These are phyloP conservation scores for Phytophthora idaei DNA, from an alignment of 352 stramenopile species.

Conservation along the genomic window DNA sequence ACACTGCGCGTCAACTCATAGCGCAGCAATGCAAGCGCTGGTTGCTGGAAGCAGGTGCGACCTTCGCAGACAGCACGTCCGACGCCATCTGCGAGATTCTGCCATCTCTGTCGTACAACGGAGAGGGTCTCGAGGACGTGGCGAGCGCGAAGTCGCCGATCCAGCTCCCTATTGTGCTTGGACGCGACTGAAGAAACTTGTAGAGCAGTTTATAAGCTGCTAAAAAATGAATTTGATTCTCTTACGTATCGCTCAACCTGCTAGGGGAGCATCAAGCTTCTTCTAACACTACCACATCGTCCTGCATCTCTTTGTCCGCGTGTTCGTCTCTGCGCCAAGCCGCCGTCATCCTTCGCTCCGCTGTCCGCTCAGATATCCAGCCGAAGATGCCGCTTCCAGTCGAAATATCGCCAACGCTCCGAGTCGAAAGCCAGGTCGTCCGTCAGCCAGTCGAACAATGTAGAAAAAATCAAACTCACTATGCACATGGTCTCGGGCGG, in stretches of 20 bases:
- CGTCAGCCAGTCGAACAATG: constrained; percentile 35
- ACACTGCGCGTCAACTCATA: constrained; percentile 74
- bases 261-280: constrained; percentile 27
- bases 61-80: constrained; percentile 32
- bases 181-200: constrained; percentile 7
- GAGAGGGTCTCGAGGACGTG: constrained; percentile 71
- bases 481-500: constrained; percentile 39
- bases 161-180: constrained; percentile 41
- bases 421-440: constrained; percentile 25
- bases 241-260: constrained; percentile 31
- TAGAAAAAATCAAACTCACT: constrained; percentile 42
- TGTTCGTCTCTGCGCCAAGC: constrained; percentile 5
- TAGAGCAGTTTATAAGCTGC: constrained; percentile 5
- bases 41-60: constrained; percentile 56
- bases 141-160: constrained; percentile 49
- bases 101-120: constrained; percentile 83
- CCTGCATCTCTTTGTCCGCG: constrained; percentile 9
- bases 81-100: constrained; percentile 71
- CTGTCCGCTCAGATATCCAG: constrained; percentile 18
- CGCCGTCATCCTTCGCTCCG: constrained; percentile 27
- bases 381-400: neutral
- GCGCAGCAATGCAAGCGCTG: constrained; percentile 66
- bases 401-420: constrained; percentile 16
- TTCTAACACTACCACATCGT: constrained; percentile 24
- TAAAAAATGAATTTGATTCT: constrained; percentile 33